These are phyloP conservation scores for Cutaneotrichosporon curvatum DNA, from an alignment of 1,284 basidiomycete species.

Conservation along the genomic window DNA sequence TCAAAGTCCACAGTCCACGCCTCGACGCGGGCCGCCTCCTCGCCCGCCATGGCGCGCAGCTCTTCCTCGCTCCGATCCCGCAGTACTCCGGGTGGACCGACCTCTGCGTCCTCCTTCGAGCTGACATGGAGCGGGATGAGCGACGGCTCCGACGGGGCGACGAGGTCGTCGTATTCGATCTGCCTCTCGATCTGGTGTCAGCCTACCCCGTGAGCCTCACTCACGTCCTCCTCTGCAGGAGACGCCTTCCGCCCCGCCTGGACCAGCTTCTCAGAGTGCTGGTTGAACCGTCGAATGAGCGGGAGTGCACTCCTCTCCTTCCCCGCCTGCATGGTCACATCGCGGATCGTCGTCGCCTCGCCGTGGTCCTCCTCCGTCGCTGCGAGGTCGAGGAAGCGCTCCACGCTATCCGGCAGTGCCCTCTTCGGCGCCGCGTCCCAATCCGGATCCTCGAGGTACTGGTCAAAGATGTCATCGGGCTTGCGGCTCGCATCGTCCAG, in stretches of 20 bases:
- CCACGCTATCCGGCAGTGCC: slow-evolving; percentile 60
- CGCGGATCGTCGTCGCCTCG: slow-evolving; percentile 77
- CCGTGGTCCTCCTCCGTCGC: slow-evolving; percentile 89
- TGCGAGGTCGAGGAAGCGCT: slow-evolving; percentile 73
- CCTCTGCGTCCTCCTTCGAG: slow-evolving; percentile 17
- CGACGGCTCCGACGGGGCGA: slow-evolving; percentile 56
- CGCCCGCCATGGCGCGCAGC: slow-evolving; percentile 46
- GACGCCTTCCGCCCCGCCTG: background rate
- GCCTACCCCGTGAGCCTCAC: background rate
- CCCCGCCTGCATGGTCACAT: slow-evolving; percentile 94
- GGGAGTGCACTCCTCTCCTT: slow-evolving; percentile 79
- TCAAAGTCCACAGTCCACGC: slow-evolving; percentile 25
- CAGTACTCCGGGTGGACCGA: slow-evolving; percentile 23
- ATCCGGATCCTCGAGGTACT: slow-evolving; percentile 88
- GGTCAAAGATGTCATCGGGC: slow-evolving; percentile 90
- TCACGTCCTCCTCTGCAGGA: background rate
- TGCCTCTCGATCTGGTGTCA: slow-evolving; percentile 52
- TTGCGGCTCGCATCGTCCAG: slow-evolving; percentile 65
- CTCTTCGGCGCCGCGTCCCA: slow-evolving; percentile 79
- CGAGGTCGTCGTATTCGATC: slow-evolving; percentile 81
- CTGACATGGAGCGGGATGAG: slow-evolving; percentile 75
- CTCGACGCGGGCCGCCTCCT: slow-evolving; percentile 12
- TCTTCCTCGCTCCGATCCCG: slow-evolving; percentile 51
- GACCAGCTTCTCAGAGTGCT: slow-evolving; percentile 84
- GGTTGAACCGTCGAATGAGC: slow-evolving; percentile 93